A percentile compares a stretch with the other conserved stretches of the same genome.
Evolutionary conservation across 768 basidiomycete species (phyloP).

Genomic region (Agaricus sinodeliciosus): DNA sequence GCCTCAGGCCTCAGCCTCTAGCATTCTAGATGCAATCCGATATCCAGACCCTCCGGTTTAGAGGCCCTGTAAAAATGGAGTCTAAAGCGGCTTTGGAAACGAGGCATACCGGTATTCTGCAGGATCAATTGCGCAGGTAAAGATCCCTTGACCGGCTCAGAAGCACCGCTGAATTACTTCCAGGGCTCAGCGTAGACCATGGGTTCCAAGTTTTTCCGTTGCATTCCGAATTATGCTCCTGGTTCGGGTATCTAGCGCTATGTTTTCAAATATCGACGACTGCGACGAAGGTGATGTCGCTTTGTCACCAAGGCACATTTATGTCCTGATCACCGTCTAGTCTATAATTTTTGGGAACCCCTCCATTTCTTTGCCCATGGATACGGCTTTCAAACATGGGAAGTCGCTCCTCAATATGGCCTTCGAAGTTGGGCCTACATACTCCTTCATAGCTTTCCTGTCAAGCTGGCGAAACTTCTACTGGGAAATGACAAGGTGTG

Average conservation of each 20-base stretch:
- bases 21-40: constrained; percentile 22
- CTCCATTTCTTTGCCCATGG: constrained; percentile 86
- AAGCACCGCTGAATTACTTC: constrained; percentile 10
- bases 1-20: background rate
- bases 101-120: constrained; percentile 43
- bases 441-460: constrained; percentile 67
- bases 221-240: constrained; percentile 83
- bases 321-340: constrained; percentile 31
- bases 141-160: background rate
- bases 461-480: constrained; percentile 45
- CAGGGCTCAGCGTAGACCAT: constrained; percentile 71
- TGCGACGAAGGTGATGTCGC: constrained; percentile 83
- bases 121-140: constrained; percentile 74
- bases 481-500: constrained; percentile 60
- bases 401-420: constrained; percentile 85
- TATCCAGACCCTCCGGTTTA: constrained; percentile 43
- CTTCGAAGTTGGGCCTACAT: constrained; percentile 95
- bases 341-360: constrained; percentile 99
- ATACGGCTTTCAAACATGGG: constrained; percentile 97
- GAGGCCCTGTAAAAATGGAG: constrained; percentile 29
- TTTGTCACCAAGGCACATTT: background rate
- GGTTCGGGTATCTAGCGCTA: constrained; percentile 74
- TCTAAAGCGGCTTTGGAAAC: constrained; percentile 24
- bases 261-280: constrained; percentile 94
- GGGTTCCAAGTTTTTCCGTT: constrained; percentile 77